Conservation (phyloP, 2,329 filamentous ascomycete genomes). For the Sordariomycetes sp. region DNA sequence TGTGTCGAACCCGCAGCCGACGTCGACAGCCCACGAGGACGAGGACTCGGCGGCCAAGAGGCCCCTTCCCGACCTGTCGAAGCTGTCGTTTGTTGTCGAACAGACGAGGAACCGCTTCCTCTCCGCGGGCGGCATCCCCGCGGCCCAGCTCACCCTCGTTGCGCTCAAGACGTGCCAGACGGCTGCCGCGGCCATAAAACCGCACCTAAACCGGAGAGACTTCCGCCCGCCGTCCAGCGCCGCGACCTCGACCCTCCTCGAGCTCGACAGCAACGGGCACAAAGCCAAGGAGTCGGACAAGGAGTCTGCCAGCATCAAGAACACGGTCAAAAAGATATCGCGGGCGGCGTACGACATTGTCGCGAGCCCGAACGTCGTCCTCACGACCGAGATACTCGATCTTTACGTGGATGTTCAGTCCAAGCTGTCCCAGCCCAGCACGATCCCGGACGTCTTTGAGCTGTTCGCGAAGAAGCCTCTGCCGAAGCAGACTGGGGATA, state of each 20-base stretch:
- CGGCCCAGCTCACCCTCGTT: conserved; percentile 24
- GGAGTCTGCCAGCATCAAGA: conserved; percentile 18
- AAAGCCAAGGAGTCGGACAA: conserved; percentile 3
- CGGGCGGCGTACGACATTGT: conserved; percentile 56
- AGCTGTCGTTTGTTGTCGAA: conserved; percentile 25
- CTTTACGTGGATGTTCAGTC: conserved; percentile 68
- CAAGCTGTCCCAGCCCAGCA: conserved; percentile 57
- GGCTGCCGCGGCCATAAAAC: conserved; percentile 28
- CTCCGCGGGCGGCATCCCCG: conserved; percentile 28
- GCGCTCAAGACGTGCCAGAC: conserved; percentile 30
- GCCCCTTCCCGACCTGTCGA: conserved; percentile 21
- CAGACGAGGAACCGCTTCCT: conserved; percentile 28
- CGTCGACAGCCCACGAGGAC: not conserved
- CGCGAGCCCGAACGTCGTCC: conserved; percentile 63
- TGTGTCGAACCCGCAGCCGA: too few species aligned
- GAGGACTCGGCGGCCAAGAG: not conserved
- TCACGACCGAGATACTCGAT: conserved; percentile 59
- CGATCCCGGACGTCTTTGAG: conserved; percentile 66
- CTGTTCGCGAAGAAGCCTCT: conserved; percentile 76
- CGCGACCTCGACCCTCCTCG: conserved; percentile 18
- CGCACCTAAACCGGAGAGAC: conserved; percentile 8
- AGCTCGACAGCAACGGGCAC: conserved; percentile 15
- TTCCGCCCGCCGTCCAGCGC: conserved; percentile 4
- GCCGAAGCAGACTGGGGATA: conserved; percentile 26
- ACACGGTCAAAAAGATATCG: conserved; percentile 38